A percentile compares a stretch with the other conserved stretches of the same genome.
phyloP scores from a whole-genome alignment of 2,329 filamentous ascomycete species.

The Didymella keratinophila region DNA sequence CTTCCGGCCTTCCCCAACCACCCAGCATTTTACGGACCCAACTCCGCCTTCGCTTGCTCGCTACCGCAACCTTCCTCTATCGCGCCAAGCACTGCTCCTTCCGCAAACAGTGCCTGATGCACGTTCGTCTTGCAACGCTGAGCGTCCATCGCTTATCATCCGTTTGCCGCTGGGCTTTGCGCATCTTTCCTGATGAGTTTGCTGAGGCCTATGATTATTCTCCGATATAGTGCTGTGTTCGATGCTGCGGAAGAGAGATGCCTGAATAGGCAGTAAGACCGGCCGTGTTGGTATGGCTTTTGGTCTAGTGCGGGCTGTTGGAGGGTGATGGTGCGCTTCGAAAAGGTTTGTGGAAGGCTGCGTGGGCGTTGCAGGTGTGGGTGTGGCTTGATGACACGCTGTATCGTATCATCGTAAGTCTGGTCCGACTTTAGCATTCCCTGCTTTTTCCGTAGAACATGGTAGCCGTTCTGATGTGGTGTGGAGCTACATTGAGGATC shows the following conservation, averaged over 20 bases:
- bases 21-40: background rate
- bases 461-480: background rate
- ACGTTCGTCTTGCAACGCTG: constrained; percentile 1
- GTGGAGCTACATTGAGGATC: background rate
- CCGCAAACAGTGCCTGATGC: constrained; percentile 12
- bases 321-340: constrained; percentile 2
- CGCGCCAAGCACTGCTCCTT: constrained; percentile 9
- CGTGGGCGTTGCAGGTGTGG: background rate
- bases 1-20: background rate
- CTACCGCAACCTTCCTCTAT: background rate
- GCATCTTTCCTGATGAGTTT: constrained; percentile 14
- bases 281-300: background rate
- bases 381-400: background rate
- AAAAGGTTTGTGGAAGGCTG: constrained; percentile 13
- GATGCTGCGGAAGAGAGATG: constrained; percentile 14
- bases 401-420: background rate
- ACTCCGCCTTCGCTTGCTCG: constrained; percentile 5
- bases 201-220: constrained; percentile 5
- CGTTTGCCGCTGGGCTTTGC: constrained; percentile 1
- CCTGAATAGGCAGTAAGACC: constrained; percentile 14
- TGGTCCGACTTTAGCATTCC: background rate
- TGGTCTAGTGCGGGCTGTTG: background rate
- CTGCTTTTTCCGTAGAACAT: background rate
- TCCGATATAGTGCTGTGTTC: constrained; percentile 20
- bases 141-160: background rate